These are phyloP conservation scores for Synchytrium microbalum DNA, from an alignment of 371 early-diverging fungal species.

Conservation along the genomic window DNA sequence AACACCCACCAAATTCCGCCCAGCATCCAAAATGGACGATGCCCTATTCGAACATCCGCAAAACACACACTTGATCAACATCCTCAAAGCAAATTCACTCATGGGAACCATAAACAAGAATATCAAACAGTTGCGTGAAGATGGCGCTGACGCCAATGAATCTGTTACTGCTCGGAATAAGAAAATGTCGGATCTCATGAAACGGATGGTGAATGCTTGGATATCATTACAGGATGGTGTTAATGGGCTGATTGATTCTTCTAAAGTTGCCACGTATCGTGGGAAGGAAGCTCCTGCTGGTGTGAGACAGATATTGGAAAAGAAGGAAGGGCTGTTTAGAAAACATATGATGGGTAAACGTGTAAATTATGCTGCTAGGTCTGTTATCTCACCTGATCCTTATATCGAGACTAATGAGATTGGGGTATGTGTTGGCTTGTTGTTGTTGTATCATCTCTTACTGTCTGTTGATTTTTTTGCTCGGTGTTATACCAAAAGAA, in stretches of 20 bases:
- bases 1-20: constrained; percentile 95
- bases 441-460: no score
- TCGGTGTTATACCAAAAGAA: no score
- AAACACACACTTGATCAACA: constrained; percentile 75
- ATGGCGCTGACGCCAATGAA: background rate
- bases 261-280: constrained; percentile 50
- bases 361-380: constrained; percentile 99
- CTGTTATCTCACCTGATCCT: constrained; percentile 99
- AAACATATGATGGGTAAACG: constrained; percentile 99
- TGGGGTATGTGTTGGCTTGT: constrained; percentile 50
- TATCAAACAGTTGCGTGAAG: constrained; percentile 14
- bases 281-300: constrained; percentile 67
- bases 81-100: constrained; percentile 67
- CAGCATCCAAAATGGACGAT: constrained; percentile 82
- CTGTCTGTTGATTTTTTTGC: background rate
- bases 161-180: background rate
- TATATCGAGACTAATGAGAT: constrained; percentile 98
- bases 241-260: constrained; percentile 87
- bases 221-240: constrained; percentile 82
- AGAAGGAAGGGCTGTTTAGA: constrained; percentile 99
- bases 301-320: constrained; percentile 96
- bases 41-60: constrained; percentile 91
- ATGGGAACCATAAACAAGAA: constrained; percentile 1
- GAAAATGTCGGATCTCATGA: constrained; percentile 18
- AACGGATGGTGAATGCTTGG: constrained; percentile 58